Evolutionary conservation across 2,329 filamentous ascomycete genomes (phyloP), one percentile per base, ranked within the genome.

Genomic region (Raffaelea deltoideospora): DNA sequence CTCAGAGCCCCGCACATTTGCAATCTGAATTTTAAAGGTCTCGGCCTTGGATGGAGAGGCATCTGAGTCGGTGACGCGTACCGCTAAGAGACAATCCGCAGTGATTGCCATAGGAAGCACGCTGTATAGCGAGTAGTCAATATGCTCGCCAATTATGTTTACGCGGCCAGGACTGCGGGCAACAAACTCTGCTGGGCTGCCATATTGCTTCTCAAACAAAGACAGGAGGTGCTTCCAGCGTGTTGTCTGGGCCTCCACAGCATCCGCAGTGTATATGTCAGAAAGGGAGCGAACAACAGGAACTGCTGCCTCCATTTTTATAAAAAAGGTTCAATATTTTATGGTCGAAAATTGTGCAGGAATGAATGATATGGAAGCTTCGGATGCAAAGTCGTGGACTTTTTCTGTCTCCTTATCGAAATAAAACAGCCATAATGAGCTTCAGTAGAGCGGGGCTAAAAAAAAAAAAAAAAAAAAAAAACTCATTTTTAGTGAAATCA

Each of bases 121-220:
- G 48, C 90, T 79, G 65, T 96, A 98, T 17, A 98, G 73, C 13
- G 85, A 94, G 63, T 98, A 98, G 64, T 98, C 90, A 51, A 98
- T 94, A 63, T 98, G 90, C 68, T 98, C 90, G 57, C 90, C 90
- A 54, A 98, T 95, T 52, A 98, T 90, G 63, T 96, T 96, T 47
- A 98, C 90, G 47, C 90, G 75, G 41, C 90, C 90, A 1, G 90
- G 90, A 38, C 87, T 94, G 44, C 90, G 78, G 10, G 88, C 74
- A 17, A 96, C 75, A 50, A 94, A 95, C 41, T 81, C 70, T 28
- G 87, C 76, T 14, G 67, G 61, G 35, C 73, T 67, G 47, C 75
- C 77, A 58, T 88, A 93, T 30, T 61, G 63, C 40, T 69, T 59
- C 46, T 76, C 64, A 59, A 96, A 96, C 46, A 69, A 68, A 35